These are phyloP conservation scores for Cyclaneusma minus DNA, from an alignment of 2,329 filamentous ascomycete genomes.

Conservation along the genomic window DNA sequence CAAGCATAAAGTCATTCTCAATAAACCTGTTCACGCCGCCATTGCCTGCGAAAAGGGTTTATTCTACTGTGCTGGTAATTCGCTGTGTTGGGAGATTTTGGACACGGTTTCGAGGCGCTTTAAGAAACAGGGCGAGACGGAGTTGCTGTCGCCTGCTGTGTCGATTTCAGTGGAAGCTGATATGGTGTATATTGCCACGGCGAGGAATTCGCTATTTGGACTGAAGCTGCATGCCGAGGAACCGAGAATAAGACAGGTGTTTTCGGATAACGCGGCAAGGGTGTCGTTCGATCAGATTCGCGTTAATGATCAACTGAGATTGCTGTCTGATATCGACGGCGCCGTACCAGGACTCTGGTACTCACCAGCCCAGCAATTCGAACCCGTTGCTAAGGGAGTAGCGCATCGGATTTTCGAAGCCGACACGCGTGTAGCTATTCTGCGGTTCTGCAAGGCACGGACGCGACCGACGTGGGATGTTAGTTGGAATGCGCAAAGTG, in stretches of 20 bases:
- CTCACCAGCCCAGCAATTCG: no score
- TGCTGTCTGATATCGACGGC: no score
- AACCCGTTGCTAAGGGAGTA: slow-evolving; percentile 17
- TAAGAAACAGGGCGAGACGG: slow-evolving; percentile 27
- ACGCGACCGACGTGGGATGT: slow-evolving; percentile 29
- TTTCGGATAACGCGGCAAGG: not conserved
- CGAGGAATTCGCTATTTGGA: slow-evolving; percentile 27
- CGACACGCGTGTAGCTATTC: slow-evolving; percentile 32
- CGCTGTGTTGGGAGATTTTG: slow-evolving; percentile 39
- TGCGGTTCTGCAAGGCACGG: slow-evolving; percentile 32
- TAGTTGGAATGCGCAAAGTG: slow-evolving; percentile 10
- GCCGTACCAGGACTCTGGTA: no score
- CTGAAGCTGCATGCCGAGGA: slow-evolving; percentile 2
- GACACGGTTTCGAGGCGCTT: slow-evolving; percentile 35
- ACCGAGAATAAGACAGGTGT: not conserved
- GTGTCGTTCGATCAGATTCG: slow-evolving; percentile 1
- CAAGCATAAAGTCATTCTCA: slow-evolving; percentile 30
- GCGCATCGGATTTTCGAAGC: slow-evolving; percentile 36
- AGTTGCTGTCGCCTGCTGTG: slow-evolving; percentile 36
- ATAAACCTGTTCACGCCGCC: slow-evolving; percentile 37
- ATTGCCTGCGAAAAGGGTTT: slow-evolving; percentile 37
- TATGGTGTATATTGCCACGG: slow-evolving; percentile 33
- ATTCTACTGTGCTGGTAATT: slow-evolving; percentile 36
- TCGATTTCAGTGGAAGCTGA: slow-evolving; percentile 31
- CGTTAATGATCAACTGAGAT: slow-evolving; percentile 1